Evolutionary conservation across 169 alveolate genomes (phyloP).

Genomic region (Plasmodium coatneyi): DNA sequence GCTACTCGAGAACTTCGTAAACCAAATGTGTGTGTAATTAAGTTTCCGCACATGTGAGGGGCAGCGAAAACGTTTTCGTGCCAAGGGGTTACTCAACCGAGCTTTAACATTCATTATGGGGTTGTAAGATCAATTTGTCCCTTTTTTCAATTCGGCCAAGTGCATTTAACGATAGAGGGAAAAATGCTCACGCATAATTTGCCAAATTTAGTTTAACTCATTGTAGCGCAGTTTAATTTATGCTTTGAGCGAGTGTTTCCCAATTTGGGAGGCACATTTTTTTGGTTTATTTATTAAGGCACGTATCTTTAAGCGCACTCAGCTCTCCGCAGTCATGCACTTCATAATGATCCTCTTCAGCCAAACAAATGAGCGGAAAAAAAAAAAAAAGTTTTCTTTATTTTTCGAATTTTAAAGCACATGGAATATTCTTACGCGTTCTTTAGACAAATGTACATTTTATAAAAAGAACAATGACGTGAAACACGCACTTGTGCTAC

Average conservation of each 20-base stretch:
- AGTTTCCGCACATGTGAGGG: background rate
- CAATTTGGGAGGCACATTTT: background rate
- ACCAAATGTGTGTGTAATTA: slow-evolving; percentile 19
- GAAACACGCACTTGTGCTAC: background rate
- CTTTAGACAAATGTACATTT: background rate
- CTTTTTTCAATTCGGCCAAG: background rate
- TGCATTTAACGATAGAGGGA: background rate
- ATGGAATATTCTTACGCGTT: background rate
- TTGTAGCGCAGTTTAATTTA: background rate
- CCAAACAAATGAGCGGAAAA: background rate
- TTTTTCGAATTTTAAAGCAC: background rate
- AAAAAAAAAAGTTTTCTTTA: background rate
- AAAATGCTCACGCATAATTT: background rate
- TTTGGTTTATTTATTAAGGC: background rate
- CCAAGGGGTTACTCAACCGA: background rate
- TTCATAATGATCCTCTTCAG: background rate
- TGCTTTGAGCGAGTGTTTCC: background rate
- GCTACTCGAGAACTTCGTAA: background rate
- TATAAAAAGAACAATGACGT: background rate
- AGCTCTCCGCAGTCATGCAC: background rate
- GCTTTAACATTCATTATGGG: background rate
- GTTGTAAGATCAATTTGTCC: background rate
- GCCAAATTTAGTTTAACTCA: background rate
- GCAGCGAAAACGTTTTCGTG: background rate
- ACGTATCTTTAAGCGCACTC: background rate